Percentiles rank a stretch among this genome's conserved stretches.
Evolutionary conservation across 73 alveolate genomes (phyloP).

Genomic region (Paramecium tetraurelia): DNA sequence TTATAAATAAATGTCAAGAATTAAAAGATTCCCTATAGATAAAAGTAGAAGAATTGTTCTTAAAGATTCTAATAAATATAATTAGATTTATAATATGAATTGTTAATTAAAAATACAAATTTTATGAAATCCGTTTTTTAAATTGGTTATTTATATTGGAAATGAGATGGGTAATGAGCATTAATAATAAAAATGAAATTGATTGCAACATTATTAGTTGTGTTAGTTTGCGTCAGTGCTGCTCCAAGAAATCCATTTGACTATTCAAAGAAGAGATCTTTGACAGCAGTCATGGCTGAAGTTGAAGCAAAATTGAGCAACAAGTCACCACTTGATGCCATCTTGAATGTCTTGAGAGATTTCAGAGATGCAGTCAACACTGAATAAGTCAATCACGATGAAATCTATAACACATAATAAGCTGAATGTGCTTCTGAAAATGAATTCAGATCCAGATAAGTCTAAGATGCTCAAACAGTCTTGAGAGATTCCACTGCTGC

Average conservation of each 20-base stretch:
- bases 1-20: too few relatives aligned
- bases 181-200: constrained; percentile 1
- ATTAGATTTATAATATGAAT: background rate
- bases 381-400: constrained; percentile 47
- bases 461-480: constrained; percentile 5
- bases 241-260: constrained; percentile 34
- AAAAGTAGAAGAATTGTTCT: too few relatives aligned
- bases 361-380: constrained; percentile 57
- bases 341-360: constrained; percentile 27
- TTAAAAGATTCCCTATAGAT: too few relatives aligned
- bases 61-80: background rate
- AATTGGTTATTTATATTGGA: background rate
- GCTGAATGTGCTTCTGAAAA: constrained; percentile 53
- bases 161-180: background rate
- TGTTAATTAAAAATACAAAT: background rate
- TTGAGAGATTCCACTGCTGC: constrained; percentile 48
- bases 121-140: background rate
- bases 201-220: constrained; percentile 13
- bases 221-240: constrained; percentile 6
- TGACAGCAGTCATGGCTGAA: constrained; percentile 45
- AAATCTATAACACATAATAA: constrained; percentile 13
- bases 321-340: constrained; percentile 39
- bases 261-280: constrained; percentile 35
- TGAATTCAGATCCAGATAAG: constrained; percentile 48
- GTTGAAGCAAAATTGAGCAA: constrained; percentile 30